phyloP scores from a whole-genome alignment of 305 asterid genomes.

The Striga hermonthica region DNA sequence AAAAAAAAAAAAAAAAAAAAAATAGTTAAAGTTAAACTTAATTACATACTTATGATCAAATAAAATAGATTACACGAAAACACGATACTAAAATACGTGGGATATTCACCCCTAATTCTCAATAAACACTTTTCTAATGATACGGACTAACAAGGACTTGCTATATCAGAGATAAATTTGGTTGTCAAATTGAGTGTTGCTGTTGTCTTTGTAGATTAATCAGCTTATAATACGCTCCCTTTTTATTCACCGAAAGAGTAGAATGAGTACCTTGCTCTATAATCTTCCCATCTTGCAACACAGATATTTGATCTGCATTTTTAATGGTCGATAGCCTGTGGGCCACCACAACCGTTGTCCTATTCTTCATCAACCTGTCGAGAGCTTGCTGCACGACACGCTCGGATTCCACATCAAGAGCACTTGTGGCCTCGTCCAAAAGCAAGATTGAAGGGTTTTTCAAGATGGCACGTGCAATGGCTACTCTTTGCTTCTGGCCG shows the following conservation, averaged over 20 bases:
- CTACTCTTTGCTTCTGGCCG: slow-evolving; percentile 75
- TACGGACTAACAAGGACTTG: too few species aligned
- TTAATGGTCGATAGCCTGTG: slow-evolving; percentile 62
- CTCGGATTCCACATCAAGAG: slow-evolving; percentile 65
- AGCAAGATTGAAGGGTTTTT: slow-evolving; percentile 64
- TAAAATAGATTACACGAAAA: too few species aligned
- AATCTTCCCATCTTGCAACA: slow-evolving; percentile 64
- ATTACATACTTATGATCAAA: too few species aligned
- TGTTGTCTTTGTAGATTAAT: slow-evolving; percentile 54
- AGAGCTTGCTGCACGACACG: slow-evolving; percentile 63
- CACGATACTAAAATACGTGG: too few species aligned
- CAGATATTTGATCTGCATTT: slow-evolving; percentile 59
- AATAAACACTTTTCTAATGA: too few species aligned
- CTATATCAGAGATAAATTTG: too few species aligned
- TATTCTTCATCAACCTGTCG: slow-evolving; percentile 57
- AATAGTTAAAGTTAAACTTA: too few species aligned
- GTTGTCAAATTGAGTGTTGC: slow-evolving; percentile 34
- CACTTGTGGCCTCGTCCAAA: slow-evolving; percentile 70
- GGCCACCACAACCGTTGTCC: slow-evolving; percentile 67
- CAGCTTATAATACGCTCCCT: slow-evolving; percentile 56
- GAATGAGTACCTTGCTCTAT: slow-evolving; percentile 72
- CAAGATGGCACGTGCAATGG: slow-evolving; percentile 66
- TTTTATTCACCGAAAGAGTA: slow-evolving; percentile 47
- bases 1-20: too few species aligned
- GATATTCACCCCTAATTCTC: too few species aligned